Conservation (phyloP, 768 basidiomycete genomes). For the Mycena latifolia region DNA sequence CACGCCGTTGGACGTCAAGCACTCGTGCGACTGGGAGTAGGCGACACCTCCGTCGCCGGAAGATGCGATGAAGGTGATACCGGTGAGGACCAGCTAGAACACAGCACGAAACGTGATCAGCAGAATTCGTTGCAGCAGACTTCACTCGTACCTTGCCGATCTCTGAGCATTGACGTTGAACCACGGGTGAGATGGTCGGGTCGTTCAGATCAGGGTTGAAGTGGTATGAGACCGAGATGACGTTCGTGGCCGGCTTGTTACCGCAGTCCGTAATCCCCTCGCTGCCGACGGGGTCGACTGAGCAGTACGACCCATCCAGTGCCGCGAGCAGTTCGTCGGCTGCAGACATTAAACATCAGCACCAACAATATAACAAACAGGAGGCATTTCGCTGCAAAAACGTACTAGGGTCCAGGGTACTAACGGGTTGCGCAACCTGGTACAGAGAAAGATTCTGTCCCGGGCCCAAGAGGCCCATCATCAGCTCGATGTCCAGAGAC, state of each 20-base stretch:
- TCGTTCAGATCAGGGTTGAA: slow-evolving; percentile 29
- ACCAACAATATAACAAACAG: neutral
- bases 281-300: slow-evolving; percentile 12
- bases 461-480: slow-evolving; percentile 26
- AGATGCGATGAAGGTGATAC: slow-evolving; percentile 23
- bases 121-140: too few species aligned
- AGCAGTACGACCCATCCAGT: slow-evolving; percentile 24
- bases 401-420: slow-evolving; percentile 23
- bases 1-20: slow-evolving; percentile 14
- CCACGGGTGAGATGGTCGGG: slow-evolving; percentile 25
- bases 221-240: slow-evolving; percentile 29
- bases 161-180: slow-evolving; percentile 26
- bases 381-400: slow-evolving; percentile 6
- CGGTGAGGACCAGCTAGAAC: slow-evolving; percentile 20
- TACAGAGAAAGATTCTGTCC: slow-evolving; percentile 27
- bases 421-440: slow-evolving; percentile 16
- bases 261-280: slow-evolving; percentile 31
- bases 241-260: slow-evolving; percentile 22
- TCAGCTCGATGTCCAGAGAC: slow-evolving; percentile 26
- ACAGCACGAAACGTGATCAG: neutral
- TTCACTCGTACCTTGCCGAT: slow-evolving; percentile 26
- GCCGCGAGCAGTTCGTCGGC: slow-evolving; percentile 28
- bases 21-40: slow-evolving; percentile 21
- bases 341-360: slow-evolving; percentile 7
- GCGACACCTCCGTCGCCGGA: slow-evolving; percentile 29